Conservation (phyloP, 805 yeast genomes). For the Starmerella etchellsii region DNA sequence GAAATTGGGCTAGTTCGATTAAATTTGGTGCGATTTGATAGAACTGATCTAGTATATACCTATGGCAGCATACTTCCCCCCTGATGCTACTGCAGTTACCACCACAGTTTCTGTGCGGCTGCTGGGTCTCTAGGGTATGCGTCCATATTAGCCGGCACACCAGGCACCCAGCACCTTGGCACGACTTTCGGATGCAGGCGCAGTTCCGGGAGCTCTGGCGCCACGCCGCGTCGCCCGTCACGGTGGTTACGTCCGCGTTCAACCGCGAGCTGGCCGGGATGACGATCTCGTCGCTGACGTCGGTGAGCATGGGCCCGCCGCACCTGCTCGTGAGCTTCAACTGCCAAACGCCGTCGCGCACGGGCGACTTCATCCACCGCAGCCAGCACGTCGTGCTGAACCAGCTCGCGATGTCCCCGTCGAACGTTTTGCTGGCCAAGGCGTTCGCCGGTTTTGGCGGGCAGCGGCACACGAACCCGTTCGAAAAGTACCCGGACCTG, state of each 20-base stretch:
- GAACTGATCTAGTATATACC: too few relatives aligned
- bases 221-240: conserved; percentile 39
- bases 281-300: conserved; percentile 76
- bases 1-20: too few relatives aligned
- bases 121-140: too few relatives aligned
- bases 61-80: too few relatives aligned
- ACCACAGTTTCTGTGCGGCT: too few relatives aligned
- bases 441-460: conserved; percentile 45
- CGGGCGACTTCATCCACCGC: conserved; percentile 50
- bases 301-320: conserved; percentile 61
- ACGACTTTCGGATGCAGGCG: too few relatives aligned
- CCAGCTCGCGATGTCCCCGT: conserved; percentile 47
- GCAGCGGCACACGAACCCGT: conserved; percentile 28
- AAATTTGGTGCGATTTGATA: too few relatives aligned
- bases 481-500: conserved; percentile 22
- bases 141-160: too few relatives aligned
- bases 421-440: conserved; percentile 48
- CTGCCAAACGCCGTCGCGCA: conserved; percentile 71
- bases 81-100: too few relatives aligned
- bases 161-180: too few relatives aligned
- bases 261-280: conserved; percentile 42
- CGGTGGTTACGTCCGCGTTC: conserved; percentile 46
- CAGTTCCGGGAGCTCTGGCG: conserved; percentile 24
- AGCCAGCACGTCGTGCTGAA: conserved; percentile 54
- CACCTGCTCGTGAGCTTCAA: conserved; percentile 72